phyloP scores from a whole-genome alignment of 805 yeast genomes.

The Teunomyces panamensis region DNA sequence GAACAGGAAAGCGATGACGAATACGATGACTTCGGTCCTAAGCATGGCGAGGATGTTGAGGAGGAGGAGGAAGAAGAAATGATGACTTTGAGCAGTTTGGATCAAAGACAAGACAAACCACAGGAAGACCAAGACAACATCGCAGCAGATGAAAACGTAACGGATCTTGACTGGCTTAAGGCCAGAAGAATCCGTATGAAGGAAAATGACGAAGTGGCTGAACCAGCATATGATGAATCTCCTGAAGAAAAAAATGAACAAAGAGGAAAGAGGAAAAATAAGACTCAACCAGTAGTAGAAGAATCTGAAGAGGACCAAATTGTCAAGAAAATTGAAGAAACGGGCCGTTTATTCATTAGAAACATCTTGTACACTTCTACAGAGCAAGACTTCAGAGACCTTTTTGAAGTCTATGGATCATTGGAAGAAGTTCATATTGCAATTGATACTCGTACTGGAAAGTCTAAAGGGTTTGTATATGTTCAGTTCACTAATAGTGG shows the following conservation, averaged over 20 bases:
- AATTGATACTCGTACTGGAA: conserved; percentile 82
- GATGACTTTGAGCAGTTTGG: conserved; percentile 37
- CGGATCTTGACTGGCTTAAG: conserved; percentile 87
- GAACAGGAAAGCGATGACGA: conserved; percentile 52
- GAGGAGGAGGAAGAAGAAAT: conserved; percentile 44
- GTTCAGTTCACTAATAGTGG: conserved; percentile 64
- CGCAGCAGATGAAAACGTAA: conserved; percentile 50
- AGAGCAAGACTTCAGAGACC: conserved; percentile 68
- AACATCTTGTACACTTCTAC: conserved; percentile 77
- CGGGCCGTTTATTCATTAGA: conserved; percentile 85
- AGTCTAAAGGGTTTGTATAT: conserved; percentile 91
- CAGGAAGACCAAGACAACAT: conserved; percentile 14
- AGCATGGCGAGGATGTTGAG: conserved; percentile 26
- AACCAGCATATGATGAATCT: background rate
- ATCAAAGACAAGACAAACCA: conserved; percentile 7
- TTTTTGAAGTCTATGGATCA: conserved; percentile 67
- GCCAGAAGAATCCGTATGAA: conserved; percentile 68
- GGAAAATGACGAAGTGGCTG: conserved; percentile 26
- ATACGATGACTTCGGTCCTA: conserved; percentile 44
- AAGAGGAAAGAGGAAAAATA: background rate
- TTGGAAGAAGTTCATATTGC: conserved; percentile 92
- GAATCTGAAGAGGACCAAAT: conserved; percentile 45
- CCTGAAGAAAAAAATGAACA: background rate
- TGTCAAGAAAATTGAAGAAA: conserved; percentile 51
- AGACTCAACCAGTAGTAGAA: conserved; percentile 8